Conservation (phyloP, 2,329 filamentous ascomycete species). For the Phialophora chinensis region DNA sequence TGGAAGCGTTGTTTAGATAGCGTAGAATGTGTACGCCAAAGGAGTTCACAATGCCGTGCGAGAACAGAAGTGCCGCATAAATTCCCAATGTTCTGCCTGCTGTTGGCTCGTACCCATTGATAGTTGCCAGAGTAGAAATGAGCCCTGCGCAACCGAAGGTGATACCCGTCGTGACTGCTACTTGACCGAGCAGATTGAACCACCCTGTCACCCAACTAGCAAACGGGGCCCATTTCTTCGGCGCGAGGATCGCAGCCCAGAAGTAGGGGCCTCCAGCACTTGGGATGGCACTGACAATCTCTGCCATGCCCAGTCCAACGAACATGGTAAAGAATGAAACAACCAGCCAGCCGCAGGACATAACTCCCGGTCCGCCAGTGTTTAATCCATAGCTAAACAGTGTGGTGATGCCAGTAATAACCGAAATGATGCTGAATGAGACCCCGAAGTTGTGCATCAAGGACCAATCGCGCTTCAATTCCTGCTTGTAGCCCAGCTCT, state of each 20-base stretch:
- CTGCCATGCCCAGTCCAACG: constrained; percentile 63
- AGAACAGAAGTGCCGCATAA: constrained; percentile 62
- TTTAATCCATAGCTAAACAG: constrained; percentile 63
- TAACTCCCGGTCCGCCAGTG: constrained; percentile 62
- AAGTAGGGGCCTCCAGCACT: constrained; percentile 66
- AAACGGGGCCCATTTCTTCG: constrained; percentile 53
- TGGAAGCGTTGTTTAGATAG: constrained; percentile 64
- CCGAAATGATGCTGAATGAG: constrained; percentile 67
- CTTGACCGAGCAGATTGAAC: constrained; percentile 58
- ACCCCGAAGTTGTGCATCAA: constrained; percentile 67
- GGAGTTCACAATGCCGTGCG: constrained; percentile 62
- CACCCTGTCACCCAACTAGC: constrained; percentile 57
- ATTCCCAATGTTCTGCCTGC: constrained; percentile 62
- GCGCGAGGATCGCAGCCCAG: constrained; percentile 65
- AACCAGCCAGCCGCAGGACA: constrained; percentile 60
- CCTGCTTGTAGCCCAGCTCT: constrained; percentile 66
- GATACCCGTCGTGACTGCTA: constrained; percentile 58
- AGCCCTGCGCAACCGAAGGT: constrained; percentile 55
- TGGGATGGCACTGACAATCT: constrained; percentile 65
- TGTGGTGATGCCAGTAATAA: constrained; percentile 66
- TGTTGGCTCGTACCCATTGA: constrained; percentile 54
- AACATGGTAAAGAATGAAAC: constrained; percentile 62
- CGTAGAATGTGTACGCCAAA: constrained; percentile 63
- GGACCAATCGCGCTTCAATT: constrained; percentile 64
- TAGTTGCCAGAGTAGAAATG: constrained; percentile 54